These are phyloP conservation scores for Tritrichomonas foetus DNA, from an alignment of 208 protist species.

Conservation along the genomic window DNA sequence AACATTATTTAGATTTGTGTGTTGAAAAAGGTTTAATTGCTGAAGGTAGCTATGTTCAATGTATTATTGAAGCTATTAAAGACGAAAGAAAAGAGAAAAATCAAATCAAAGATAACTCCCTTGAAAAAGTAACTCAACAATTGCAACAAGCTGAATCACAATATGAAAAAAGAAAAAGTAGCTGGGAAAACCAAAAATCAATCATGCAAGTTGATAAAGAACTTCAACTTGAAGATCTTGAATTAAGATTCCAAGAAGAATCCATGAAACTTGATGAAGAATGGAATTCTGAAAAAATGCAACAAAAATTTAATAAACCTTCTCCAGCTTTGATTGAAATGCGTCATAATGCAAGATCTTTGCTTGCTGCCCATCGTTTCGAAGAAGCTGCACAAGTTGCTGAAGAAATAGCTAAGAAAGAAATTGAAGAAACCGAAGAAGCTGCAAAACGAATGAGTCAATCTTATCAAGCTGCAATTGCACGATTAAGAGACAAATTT, in stretches of 20 bases:
- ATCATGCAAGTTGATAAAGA: neutral
- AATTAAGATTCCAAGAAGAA: neutral
- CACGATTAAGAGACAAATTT: neutral
- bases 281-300: slow-evolving; percentile 13
- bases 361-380: neutral
- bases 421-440: neutral
- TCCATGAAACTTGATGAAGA: neutral
- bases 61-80: neutral
- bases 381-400: neutral
- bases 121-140: neutral
- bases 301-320: slow-evolving; percentile 17
- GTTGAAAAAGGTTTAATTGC: neutral
- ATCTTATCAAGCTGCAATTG: neutral
- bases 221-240: neutral
- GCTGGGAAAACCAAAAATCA: neutral
- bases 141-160: neutral
- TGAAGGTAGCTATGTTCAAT: neutral
- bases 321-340: neutral
- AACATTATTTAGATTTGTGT: neutral
- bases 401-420: neutral
- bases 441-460: neutral
- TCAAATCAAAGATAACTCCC: neutral
- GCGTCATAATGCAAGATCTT: neutral
- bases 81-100: neutral
- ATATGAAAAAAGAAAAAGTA: neutral